These are phyloP conservation scores for Verticillium albo-atrum DNA, from an alignment of 2,329 filamentous ascomycete genomes.

Conservation along the genomic window DNA sequence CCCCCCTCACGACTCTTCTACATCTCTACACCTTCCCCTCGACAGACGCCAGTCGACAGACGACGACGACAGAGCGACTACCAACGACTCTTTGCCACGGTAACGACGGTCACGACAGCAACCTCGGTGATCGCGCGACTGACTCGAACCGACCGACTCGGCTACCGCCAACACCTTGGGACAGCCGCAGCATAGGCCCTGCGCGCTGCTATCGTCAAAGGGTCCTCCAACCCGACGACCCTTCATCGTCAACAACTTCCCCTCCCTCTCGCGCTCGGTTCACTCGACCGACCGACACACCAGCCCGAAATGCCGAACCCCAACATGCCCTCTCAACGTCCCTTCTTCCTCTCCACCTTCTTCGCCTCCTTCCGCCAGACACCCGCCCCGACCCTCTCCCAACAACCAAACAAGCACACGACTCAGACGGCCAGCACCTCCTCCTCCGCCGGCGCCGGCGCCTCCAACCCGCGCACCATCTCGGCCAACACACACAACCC, in stretches of 20 bases:
- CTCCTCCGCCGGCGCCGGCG: constrained; percentile 5
- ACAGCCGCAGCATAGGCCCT: background rate
- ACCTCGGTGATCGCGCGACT: background rate
- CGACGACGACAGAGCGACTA: background rate
- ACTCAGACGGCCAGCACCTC: constrained; percentile 9
- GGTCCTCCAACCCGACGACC: background rate
- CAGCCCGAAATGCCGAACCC: background rate
- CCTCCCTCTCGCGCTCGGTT: too few species aligned
- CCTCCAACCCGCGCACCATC: constrained; percentile 9
- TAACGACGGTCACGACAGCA: background rate
- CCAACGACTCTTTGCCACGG: too few species aligned
- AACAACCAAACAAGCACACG: constrained; percentile 13
- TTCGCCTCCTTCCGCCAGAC: constrained; percentile 48
- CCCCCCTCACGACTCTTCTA: background rate
- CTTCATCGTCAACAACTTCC: background rate
- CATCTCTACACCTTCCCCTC: background rate
- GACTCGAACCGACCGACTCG: background rate
- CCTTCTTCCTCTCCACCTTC: constrained; percentile 53
- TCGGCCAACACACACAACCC: constrained; percentile 2
- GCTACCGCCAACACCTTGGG: background rate
- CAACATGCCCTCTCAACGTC: constrained; percentile 48
- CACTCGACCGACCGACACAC: background rate
- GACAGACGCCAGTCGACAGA: background rate
- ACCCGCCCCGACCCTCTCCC: constrained; percentile 26
- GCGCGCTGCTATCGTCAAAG: background rate